Conservation (phyloP, 208 protist species). For the Trypanosoma melophagium region DNA sequence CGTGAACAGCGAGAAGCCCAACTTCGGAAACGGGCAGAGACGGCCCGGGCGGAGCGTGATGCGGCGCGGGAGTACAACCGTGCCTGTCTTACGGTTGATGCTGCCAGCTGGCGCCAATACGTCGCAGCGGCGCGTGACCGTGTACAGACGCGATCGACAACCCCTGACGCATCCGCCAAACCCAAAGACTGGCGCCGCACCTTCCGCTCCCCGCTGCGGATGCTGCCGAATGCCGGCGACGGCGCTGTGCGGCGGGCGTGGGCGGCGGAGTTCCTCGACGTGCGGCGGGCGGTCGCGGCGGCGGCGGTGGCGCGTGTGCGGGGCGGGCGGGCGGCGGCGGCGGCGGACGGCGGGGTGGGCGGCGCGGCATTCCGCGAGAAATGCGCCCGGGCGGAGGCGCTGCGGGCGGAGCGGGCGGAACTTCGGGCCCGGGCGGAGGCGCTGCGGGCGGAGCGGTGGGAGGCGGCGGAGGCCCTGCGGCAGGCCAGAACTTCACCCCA, state of each 20-base stretch:
- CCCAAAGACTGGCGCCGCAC: slow-evolving; percentile 1
- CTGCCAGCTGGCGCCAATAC: too few species aligned
- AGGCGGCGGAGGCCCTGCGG: background rate
- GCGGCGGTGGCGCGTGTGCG: background rate
- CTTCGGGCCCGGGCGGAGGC: slow-evolving; percentile 5
- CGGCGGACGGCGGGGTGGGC: background rate
- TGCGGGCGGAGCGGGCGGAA: slow-evolving; percentile 14
- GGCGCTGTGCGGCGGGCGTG: slow-evolving; percentile 10
- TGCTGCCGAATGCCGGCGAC: slow-evolving; percentile 8
- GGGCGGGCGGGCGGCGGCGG: background rate
- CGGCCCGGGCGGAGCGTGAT: background rate
- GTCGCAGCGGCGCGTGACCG: too few species aligned
- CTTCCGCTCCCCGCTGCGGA: background rate
- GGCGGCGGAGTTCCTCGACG: slow-evolving; percentile 8
- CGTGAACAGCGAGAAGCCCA: background rate
- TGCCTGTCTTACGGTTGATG: too few species aligned
- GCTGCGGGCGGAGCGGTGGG: slow-evolving; percentile 13
- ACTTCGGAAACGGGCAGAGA: background rate
- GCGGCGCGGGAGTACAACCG: slow-evolving; percentile 1
- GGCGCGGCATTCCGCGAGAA: background rate
- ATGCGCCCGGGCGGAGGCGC: slow-evolving; percentile 20
- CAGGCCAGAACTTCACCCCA: too few species aligned
- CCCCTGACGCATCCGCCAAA: background rate
- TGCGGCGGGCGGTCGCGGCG: background rate
- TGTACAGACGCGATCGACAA: background rate